phyloP scores from a whole-genome alignment of 2,329 filamentous ascomycete genomes.

The Alternaria sp. region DNA sequence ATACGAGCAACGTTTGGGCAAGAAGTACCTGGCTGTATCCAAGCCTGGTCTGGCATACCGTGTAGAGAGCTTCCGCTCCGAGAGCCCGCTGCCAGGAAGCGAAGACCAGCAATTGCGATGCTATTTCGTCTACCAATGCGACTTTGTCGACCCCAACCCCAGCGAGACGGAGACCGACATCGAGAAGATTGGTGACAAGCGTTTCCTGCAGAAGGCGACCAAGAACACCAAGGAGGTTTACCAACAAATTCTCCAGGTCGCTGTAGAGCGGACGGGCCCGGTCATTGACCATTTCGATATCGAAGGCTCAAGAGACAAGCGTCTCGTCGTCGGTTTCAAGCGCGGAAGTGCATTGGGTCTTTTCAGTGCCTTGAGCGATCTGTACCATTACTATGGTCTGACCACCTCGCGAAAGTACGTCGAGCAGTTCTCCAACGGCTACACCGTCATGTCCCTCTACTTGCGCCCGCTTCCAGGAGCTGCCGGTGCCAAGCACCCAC shows the following conservation, averaged over 20 bases:
- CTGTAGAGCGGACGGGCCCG: conserved; percentile 84
- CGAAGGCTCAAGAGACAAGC: conserved; percentile 88
- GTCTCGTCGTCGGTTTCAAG: conserved; percentile 92
- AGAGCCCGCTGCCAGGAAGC: conserved; percentile 76
- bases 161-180: conserved; percentile 81
- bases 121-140: conserved; percentile 98
- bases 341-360: conserved; percentile 89
- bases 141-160: conserved; percentile 81
- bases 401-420: conserved; percentile 98
- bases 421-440: conserved; percentile 97
- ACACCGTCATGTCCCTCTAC: conserved; percentile 96
- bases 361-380: conserved; percentile 92
- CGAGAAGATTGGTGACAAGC: conserved; percentile 89
- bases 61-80: conserved; percentile 96
- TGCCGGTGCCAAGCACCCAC: conserved; percentile 66
- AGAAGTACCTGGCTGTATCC: conserved; percentile 90
- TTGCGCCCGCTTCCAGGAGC: conserved; percentile 71
- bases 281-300: conserved; percentile 99
- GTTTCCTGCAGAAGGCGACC: conserved; percentile 95
- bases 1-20: conserved; percentile 92
- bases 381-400: conserved; percentile 98
- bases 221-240: conserved; percentile 96
- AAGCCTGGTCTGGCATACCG: conserved; percentile 78
- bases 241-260: conserved; percentile 88
- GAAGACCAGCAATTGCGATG: conserved; percentile 88